Base-by-base conservation (phyloP, 257 asterid genomes). In the Solanum piurae region DNA sequence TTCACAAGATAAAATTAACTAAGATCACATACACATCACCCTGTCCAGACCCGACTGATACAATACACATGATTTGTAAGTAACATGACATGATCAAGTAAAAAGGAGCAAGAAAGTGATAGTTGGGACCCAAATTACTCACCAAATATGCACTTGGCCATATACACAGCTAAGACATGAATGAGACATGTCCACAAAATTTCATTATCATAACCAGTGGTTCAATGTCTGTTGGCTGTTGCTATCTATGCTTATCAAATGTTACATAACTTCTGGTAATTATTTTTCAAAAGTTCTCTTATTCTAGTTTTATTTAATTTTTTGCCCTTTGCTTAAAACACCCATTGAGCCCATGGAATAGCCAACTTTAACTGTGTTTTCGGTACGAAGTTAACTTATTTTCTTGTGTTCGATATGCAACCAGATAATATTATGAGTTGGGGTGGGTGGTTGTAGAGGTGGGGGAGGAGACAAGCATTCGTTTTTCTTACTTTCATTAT, bases 91-190 rank as follows among this genome's bases (percentile, higher is more conserved):
- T 16, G 73, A 86, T 76, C 89, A 87, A 77, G 62, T 7, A 87
- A 90, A 87, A 62, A 87, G 87, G 60, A 64, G 13, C 79, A 82
- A 62, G 89, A 86, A 90, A 88, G 91, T 89, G 90, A 89, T 66
- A 55, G 86, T 88, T 79, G 90, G 93, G 93, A 73, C 92, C 93
- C 92, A 87, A 83, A 46, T 87, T 77, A 77, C 87, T 88, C 83
- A 90, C 89, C 88, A 87, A 85, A 89, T 87, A 90, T 89, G 90
- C 90, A 83, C 71, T 37, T 72, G 40, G 5, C 68, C 85, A 80
- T n/a, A 46, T 46, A 80, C 18, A 80, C 85, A 80, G 85, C 85
- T 80, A 46, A 80, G 68, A 80, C 85, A 46, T 46, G 85, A 80
- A 80, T 80, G 29, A 49, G 85, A 80, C 68, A 80, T 16, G 85